Evolutionary conservation across 1,284 basidiomycete species (phyloP), one percentile per base, ranked within the genome.

Genomic region (Leccinum subrobustum): DNA sequence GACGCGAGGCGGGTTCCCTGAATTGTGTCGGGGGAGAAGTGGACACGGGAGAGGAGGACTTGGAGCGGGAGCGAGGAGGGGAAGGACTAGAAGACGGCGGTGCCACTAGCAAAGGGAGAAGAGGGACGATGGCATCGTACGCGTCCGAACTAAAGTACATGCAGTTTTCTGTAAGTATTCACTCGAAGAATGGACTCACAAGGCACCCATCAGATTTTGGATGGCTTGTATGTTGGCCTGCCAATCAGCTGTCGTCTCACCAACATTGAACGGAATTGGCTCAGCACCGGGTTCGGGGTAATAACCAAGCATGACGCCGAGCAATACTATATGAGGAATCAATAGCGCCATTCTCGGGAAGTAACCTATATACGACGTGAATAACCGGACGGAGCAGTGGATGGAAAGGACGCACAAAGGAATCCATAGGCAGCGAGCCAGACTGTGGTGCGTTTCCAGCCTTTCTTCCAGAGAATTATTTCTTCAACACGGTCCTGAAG

Each of bases 121-220:
- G 54, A 4, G 27, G 27, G 27, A 55, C 11, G 27, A 55, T 31
- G 12, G 74, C 57, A 60, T 84, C 81, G 52, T 83, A 73, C 1
- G 66, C 64, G 60, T 88, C 87, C 9, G 82, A 81, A 6, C 85
- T 85, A 59, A 14, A 23, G 18, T 8, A 27, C 7, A 51, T n/a
- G 27, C 4, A 5, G 31, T 66, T 12, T 61, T 20, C 42, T 20
- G 18, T 20, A 44, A 20, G 18, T 6, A 44, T 1, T 6, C 7
- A 37, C 25, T 14, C 6, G n/a, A 2, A 14, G 53, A 44, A 39
- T 8, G n/a, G 4, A 57, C 87, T 63, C 73, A 91, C 87, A 84
- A 77, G 5, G 80, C 77, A 29, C 91, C 91, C 90, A 92, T 92
- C 23, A 92, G 81, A 64, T 92, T 92, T 67, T 92, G 91, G 29